Base-by-base conservation (phyloP, 164 flowering plant genomes). In the Stephania japonica region DNA sequence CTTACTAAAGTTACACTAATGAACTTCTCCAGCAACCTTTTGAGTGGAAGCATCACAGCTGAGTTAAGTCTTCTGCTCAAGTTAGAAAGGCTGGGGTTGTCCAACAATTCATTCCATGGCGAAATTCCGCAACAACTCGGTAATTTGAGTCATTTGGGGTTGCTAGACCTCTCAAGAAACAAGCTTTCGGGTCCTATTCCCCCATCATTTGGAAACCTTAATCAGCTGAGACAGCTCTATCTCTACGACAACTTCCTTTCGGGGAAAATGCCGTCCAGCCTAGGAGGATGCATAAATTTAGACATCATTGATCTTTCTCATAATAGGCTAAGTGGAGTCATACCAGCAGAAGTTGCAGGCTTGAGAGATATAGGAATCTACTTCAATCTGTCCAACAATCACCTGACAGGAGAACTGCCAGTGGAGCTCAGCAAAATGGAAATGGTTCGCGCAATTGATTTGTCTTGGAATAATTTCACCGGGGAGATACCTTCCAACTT, bases 141-240 rank as follows among this genome's bases (percentile, higher is more conserved):
- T 19, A 65, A 44, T 38, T 65, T 79, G 25, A 67, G 53, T 66
- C 77, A 74, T 56, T 24, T 80, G 73, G 75, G 79, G n/a, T 26
- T 74, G n/a, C 77, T 80, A 72, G 79, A 80, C 53, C 68, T 77
- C 53, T 74, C 77, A 2, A 71, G 67, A 64, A 80, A 80, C 43
- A 68, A 77, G 42, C 77, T 80, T 19, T 76, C 77, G 14, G 82
- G 82, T 27, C 53, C 75, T 4, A 80, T 80, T 32, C 79, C 77
- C 53, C 38, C 49, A n/a, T 67, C 82, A n/a, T 69, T 80, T 32
- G 72, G 70, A 4, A 77, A 80, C 21, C 77, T 80, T 42, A 71
- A 79, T 49, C 77, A 77, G 59, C 73, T 77, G 27, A 77, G 75
- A 49, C 41, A 13, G 21, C 73, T 77, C n/a, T 26, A 41, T 43